A percentile compares a stretch with the other conserved stretches of the same genome.
phyloP scores from a whole-genome alignment of 1,284 basidiomycete genomes.

The Sanghuangporus weigelae region DNA sequence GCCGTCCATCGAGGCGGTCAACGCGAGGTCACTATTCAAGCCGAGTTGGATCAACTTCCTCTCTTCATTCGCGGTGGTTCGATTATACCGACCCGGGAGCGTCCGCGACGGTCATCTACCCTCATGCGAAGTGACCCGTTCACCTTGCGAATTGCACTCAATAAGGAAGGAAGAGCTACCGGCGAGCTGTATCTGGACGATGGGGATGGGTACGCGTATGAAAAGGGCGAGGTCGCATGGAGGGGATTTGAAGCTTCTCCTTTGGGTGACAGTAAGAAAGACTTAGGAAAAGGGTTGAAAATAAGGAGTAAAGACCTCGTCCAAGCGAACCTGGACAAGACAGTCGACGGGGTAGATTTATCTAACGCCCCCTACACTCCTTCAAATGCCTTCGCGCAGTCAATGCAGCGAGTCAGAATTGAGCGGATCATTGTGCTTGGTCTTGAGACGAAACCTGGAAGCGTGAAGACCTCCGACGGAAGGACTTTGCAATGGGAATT shows the following conservation, averaged over 20 bases:
- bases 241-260: conserved; percentile 56
- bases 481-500: conserved; percentile 55
- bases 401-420: conserved; percentile 56
- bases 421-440: conserved; percentile 82
- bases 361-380: conserved; percentile 38
- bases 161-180: conserved; percentile 55
- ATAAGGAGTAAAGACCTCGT: conserved; percentile 56
- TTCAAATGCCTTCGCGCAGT: conserved; percentile 63
- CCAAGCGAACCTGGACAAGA: conserved; percentile 34
- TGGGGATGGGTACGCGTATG: conserved; percentile 69
- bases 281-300: conserved; percentile 28
- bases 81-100: conserved; percentile 83
- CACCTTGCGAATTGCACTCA: conserved; percentile 83
- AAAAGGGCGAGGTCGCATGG: conserved; percentile 81
- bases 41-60: conserved; percentile 78
- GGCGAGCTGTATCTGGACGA: conserved; percentile 97
- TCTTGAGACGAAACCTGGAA: conserved; percentile 53
- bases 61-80: conserved; percentile 90
- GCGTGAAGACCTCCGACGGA: conserved; percentile 51
- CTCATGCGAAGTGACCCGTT: conserved; percentile 92
- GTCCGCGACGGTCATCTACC: conserved; percentile 80
- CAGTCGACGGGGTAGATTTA: conserved; percentile 44
- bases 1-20: conserved; percentile 60
- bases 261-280: conserved; percentile 34
- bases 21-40: conserved; percentile 68